These are phyloP conservation scores for Baorangia bicolor DNA, from an alignment of 768 basidiomycete genomes.

Conservation along the genomic window DNA sequence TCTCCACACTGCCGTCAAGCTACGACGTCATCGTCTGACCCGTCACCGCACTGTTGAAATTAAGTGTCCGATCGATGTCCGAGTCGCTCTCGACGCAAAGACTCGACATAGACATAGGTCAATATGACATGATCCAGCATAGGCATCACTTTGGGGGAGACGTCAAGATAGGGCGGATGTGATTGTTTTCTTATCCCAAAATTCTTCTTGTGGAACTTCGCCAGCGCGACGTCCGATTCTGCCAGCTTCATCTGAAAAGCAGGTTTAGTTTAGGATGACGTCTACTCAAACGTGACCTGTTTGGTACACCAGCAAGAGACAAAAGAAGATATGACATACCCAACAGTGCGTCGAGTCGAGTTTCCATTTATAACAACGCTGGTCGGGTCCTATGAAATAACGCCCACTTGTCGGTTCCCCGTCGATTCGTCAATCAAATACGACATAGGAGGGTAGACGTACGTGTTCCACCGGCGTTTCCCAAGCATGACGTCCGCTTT, in stretches of 20 bases:
- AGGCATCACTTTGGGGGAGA: constrained; percentile 16
- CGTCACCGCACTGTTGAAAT: background rate
- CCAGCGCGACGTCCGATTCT: constrained; percentile 13
- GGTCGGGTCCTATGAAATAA: constrained; percentile 35
- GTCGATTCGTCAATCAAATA: background rate
- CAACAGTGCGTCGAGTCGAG: constrained; percentile 28
- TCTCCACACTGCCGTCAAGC: background rate
- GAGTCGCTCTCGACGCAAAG: constrained; percentile 22
- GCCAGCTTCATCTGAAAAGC: constrained; percentile 21
- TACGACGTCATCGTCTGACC: background rate
- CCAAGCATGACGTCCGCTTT: constrained; percentile 23
- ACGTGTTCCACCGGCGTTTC: constrained; percentile 25
- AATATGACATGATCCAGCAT: constrained; percentile 31
- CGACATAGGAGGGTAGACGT: background rate
- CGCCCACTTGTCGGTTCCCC: constrained; percentile 23
- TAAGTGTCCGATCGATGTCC: constrained; percentile 7
- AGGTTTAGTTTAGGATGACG: background rate
- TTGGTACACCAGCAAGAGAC: background rate
- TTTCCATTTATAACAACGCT: constrained; percentile 36
- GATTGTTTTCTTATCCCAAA: constrained; percentile 19
- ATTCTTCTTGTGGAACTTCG: constrained; percentile 27
- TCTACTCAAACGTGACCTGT: background rate
- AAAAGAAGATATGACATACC: constrained; percentile 13
- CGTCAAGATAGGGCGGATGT: constrained; percentile 27
- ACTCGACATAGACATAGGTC: constrained; percentile 30